Evolutionary conservation across 768 basidiomycete species (phyloP).

Genomic region (Boletus barrowsii): DNA sequence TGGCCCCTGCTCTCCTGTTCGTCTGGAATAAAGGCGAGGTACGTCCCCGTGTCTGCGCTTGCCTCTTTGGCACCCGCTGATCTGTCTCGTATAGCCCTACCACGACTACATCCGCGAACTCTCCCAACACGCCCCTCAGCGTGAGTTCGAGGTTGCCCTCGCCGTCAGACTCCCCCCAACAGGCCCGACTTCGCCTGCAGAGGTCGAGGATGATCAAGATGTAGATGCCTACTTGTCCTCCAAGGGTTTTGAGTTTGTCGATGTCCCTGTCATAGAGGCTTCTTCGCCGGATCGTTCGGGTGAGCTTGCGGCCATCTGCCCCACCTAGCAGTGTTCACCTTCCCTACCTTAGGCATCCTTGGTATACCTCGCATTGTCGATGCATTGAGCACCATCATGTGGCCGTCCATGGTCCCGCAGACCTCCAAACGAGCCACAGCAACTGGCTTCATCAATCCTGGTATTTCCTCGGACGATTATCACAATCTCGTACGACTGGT

Average conservation of each 20-base stretch:
- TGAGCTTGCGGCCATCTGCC: conserved; percentile 1
- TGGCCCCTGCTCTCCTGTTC: conserved; percentile 68
- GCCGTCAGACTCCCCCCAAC: conserved; percentile 53
- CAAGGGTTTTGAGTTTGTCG: conserved; percentile 76
- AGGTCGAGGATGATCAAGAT: conserved; percentile 47
- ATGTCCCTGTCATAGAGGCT: conserved; percentile 28
- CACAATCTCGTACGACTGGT: conserved; percentile 22
- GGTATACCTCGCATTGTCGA: conserved; percentile 70
- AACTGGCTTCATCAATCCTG: not conserved
- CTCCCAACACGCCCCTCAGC: conserved; percentile 43
- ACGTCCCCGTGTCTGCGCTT: conserved; percentile 17
- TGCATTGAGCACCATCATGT: conserved; percentile 84
- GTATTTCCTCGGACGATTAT: conserved; percentile 17
- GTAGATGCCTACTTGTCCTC: conserved; percentile 66
- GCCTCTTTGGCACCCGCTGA: not conserved
- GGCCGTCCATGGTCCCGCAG: conserved; percentile 65
- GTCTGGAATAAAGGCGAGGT: conserved; percentile 72
- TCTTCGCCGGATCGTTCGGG: conserved; percentile 14
- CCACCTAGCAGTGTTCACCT: not conserved
- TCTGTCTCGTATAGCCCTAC: conserved; percentile 45
- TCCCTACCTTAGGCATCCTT: conserved; percentile 38
- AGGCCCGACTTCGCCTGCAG: conserved; percentile 15
- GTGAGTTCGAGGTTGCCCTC: conserved; percentile 68
- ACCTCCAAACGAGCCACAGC: not conserved
- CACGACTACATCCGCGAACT: conserved; percentile 52